These are phyloP conservation scores for Tolypocladium tundrense DNA, from an alignment of 2,329 filamentous ascomycete genomes.

Conservation along the genomic window DNA sequence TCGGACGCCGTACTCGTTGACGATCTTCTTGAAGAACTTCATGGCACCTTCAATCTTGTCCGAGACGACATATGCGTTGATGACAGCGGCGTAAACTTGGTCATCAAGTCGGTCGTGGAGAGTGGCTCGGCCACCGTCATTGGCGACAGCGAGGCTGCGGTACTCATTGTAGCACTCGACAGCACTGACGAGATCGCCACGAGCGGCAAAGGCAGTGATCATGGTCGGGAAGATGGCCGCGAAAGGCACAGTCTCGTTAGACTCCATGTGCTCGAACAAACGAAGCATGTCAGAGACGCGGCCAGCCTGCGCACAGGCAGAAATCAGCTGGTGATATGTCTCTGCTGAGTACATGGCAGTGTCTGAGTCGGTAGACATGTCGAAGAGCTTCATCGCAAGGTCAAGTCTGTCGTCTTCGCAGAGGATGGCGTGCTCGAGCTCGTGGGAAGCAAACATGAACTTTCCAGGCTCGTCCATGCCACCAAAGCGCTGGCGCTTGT, in stretches of 20 bases:
- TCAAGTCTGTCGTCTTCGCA: conserved; percentile 79
- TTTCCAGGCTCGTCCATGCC: conserved; percentile 74
- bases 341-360: conserved; percentile 63
- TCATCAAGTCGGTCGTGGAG: conserved; percentile 66
- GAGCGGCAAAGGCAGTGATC: conserved; percentile 84
- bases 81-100: conserved; percentile 80
- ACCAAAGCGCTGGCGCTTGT: conserved; percentile 75
- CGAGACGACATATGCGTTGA: conserved; percentile 78
- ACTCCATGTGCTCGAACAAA: conserved; percentile 87
- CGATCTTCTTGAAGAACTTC: conserved; percentile 76
- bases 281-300: conserved; percentile 81
- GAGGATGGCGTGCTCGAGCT: conserved; percentile 78
- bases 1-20: conserved; percentile 48
- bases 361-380: conserved; percentile 57
- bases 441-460: conserved; percentile 82
- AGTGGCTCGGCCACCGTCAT: conserved; percentile 63
- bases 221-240: conserved; percentile 82
- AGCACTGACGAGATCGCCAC: conserved; percentile 74
- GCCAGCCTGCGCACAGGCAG: conserved; percentile 74
- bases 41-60: conserved; percentile 72
- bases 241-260: conserved; percentile 60
- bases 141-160: conserved; percentile 73
- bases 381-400: conserved; percentile 77
- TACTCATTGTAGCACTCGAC: conserved; percentile 96
- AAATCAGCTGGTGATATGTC: conserved; percentile 77